Percentiles rank a stretch among this genome's conserved stretches.
phyloP scores from a whole-genome alignment of 768 basidiomycete species.

The Hypsizygus marmoreus region DNA sequence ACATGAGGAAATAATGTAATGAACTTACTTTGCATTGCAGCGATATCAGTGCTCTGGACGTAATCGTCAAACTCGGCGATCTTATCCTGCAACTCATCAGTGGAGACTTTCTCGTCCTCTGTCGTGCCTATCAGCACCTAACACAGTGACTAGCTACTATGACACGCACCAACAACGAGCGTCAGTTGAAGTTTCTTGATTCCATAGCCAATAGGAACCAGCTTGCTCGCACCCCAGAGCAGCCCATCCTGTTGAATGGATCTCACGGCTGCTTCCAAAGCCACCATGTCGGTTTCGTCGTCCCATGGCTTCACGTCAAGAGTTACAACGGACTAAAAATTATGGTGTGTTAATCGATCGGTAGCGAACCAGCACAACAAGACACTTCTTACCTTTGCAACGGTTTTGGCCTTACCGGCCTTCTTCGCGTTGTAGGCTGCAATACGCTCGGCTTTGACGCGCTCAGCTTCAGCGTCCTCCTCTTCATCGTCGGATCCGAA shows the following conservation, averaged over 20 bases:
- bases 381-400: constrained; percentile 69
- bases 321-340: constrained; percentile 89
- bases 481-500: constrained; percentile 86
- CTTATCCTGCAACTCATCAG: constrained; percentile 93
- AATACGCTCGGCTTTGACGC: constrained; percentile 88
- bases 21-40: constrained; percentile 90
- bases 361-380: constrained; percentile 2
- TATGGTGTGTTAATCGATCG: constrained; percentile 6
- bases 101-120: constrained; percentile 96
- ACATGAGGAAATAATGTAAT: neutral
- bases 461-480: constrained; percentile 83
- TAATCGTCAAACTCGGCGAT: constrained; percentile 83
- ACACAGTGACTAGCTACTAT: neutral
- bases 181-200: constrained; percentile 90
- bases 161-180: constrained; percentile 53
- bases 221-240: constrained; percentile 93
- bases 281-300: constrained; percentile 96
- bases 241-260: constrained; percentile 88
- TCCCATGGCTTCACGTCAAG: constrained; percentile 99
- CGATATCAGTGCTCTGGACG: constrained; percentile 89
- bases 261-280: constrained; percentile 80
- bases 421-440: constrained; percentile 94
- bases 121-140: constrained; percentile 11
- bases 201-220: constrained; percentile 88
- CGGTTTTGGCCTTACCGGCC: constrained; percentile 83